A percentile compares a stretch with the other conserved stretches of the same genome.
These are phyloP conservation scores for Aspergillus nomiae DNA, from an alignment of 2,329 filamentous ascomycete genomes.

Conservation along the genomic window DNA sequence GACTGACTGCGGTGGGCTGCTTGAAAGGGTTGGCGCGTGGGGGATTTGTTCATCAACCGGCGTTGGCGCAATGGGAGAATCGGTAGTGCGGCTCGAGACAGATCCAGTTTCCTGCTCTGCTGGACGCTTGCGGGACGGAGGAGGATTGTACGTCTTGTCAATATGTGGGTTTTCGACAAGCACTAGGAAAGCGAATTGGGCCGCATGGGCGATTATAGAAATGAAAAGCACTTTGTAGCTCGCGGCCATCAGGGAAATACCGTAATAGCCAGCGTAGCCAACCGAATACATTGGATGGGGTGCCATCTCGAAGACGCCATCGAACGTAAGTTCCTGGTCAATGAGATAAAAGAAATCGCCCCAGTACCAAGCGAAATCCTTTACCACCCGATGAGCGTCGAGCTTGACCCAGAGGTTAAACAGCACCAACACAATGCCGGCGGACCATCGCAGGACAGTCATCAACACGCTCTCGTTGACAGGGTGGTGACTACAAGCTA, in stretches of 20 bases:
- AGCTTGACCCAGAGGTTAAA: slow-evolving; percentile 99
- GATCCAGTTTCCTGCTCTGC: slow-evolving; percentile 33
- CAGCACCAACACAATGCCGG: slow-evolving; percentile 75
- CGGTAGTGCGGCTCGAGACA: slow-evolving; percentile 31
- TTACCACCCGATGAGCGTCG: slow-evolving; percentile 95
- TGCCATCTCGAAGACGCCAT: slow-evolving; percentile 98
- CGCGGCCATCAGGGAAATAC: slow-evolving; percentile 95
- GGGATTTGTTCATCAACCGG: slow-evolving; percentile 37
- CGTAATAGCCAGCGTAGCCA: slow-evolving; percentile 96
- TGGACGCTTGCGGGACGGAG: slow-evolving; percentile 65
- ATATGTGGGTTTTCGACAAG: slow-evolving; percentile 97
- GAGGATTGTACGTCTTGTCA: slow-evolving; percentile 94
- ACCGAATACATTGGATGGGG: slow-evolving; percentile 99
- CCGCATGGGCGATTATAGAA: slow-evolving; percentile 89
- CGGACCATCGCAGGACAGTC: slow-evolving; percentile 73
- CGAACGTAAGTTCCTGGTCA: slow-evolving; percentile 96
- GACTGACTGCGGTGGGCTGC: slow-evolving; percentile 64
- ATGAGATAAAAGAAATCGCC: slow-evolving; percentile 99
- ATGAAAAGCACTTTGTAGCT: slow-evolving; percentile 98
- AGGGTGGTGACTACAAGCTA: slow-evolving; percentile 79
- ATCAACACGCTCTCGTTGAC: slow-evolving; percentile 69
- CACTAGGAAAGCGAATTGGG: slow-evolving; percentile 90
- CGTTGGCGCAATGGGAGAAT: slow-evolving; percentile 36
- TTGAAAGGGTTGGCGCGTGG: slow-evolving; percentile 46
- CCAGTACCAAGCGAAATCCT: slow-evolving; percentile 99